Percentiles rank a stretch among this genome's conserved stretches.
These are phyloP conservation scores for Tuctoria greenei DNA, from an alignment of 176 grass and related monocot species.

Conservation along the genomic window DNA sequence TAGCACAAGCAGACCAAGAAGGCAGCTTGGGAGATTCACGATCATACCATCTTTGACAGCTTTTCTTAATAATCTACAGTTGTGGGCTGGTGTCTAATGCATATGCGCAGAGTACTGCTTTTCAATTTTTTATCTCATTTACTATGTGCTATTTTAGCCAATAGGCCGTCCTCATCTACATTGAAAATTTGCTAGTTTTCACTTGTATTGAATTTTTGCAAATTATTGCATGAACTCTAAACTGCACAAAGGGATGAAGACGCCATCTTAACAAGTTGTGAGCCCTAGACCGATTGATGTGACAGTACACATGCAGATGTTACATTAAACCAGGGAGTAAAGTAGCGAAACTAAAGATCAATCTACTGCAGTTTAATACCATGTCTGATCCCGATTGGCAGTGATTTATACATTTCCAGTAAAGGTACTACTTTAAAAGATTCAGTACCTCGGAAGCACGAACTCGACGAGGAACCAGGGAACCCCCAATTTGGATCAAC, in stretches of 20 bases:
- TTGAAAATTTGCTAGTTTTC: neutral
- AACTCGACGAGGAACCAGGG: slow-evolving; percentile 66
- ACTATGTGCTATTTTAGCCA: neutral
- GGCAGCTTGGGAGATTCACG: neutral
- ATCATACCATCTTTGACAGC: neutral
- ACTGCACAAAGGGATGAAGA: neutral
- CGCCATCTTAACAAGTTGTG: neutral
- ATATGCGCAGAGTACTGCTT: neutral
- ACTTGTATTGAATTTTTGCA: neutral
- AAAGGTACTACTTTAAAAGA: neutral
- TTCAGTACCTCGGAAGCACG: slow-evolving; percentile 51
- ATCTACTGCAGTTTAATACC: neutral
- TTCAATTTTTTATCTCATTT: neutral
- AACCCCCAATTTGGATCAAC: slow-evolving; percentile 83
- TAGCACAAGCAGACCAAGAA: neutral
- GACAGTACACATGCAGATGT: neutral
- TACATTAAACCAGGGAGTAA: neutral
- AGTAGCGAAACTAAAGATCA: neutral
- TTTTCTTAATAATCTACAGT: neutral
- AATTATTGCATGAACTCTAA: neutral
- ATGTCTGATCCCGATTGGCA: neutral
- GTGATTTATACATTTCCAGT: neutral
- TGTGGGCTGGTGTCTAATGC: neutral
- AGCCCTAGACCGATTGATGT: neutral
- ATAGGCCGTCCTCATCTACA: neutral